Base-by-base conservation (phyloP, 805 yeast genomes). In the Candida tammaniensis region DNA sequence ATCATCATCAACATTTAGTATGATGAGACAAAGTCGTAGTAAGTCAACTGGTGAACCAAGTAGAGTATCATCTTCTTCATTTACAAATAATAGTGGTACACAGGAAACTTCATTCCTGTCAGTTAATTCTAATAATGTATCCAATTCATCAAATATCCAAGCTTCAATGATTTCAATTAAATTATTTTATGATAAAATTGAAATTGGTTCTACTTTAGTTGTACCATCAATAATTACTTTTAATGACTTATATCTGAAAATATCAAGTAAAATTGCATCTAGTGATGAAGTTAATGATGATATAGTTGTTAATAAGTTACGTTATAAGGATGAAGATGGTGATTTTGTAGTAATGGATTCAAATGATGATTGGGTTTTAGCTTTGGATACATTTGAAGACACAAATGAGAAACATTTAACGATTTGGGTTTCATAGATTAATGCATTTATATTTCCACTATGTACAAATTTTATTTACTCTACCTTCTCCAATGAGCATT, bases 281-380 rank as follows among this genome's bases (percentile, higher is more conserved):
- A 70, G 76, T 52, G 62, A 66, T 8, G 79, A 74, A 28, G 65
- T 86, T 37, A 61, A 74, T 29, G 73, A 66, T 27, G 76, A 78
- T 40, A 75, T 86, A 5, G 44, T 55, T 33, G 65, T 64, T 17
- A 59, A 54, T 28, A 74, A 82, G 49, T 70, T 93, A 41, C 81
- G 80, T 57, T 91, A 87, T 55, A 79, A 78, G 54, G 98, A 93
- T 58, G 98, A 93, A 59, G 98, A 93, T 55, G 96, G 95, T 12
- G 98, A 93, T 55, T 82, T 76, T 54, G 94, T 93, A 27, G 79
- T 84, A 30, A 77, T 91, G 59, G 84, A 80, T 46, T 77, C 87
- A 20, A 83, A 82, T 42, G 97, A 91, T 33, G 98, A 91, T 55
- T 84, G 96, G 86, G 61, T 57, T 18, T 78, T 89, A 54, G 97